Evolutionary conservation across 2,329 filamentous ascomycete species (phyloP).

Genomic region (Xylariales sp.): DNA sequence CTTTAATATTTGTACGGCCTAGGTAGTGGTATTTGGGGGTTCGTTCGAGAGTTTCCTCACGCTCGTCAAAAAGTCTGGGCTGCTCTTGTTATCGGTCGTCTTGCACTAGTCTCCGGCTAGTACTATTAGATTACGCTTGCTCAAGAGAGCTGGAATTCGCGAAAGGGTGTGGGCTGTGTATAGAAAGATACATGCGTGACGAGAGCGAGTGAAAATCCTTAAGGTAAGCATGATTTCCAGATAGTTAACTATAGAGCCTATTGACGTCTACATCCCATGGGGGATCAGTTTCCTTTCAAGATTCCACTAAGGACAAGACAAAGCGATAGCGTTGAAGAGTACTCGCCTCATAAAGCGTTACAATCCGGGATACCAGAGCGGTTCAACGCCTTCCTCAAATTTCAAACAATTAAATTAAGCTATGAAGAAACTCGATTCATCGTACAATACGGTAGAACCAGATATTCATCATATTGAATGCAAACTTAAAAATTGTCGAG

Average conservation of each 20-base stretch:
- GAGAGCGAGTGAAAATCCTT: background rate
- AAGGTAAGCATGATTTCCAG: no score
- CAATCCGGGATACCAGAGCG: no score
- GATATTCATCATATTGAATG: no score
- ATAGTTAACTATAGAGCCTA: background rate
- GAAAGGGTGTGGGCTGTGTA: background rate
- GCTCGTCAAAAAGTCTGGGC: conserved; percentile 39
- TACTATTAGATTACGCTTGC: conserved; percentile 40
- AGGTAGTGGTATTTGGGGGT: conserved; percentile 21
- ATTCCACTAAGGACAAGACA: background rate
- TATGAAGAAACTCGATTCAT: no score
- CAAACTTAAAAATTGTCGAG: no score
- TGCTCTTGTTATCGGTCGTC: conserved; percentile 38
- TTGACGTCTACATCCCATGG: background rate
- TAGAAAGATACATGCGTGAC: background rate
- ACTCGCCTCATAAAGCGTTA: background rate
- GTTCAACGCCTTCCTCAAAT: no score
- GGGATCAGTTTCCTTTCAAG: background rate
- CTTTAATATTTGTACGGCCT: conserved; percentile 36
- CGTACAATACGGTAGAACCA: no score
- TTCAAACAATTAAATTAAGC: no score
- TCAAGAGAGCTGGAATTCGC: conserved; percentile 35
- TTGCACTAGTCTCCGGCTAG: conserved; percentile 39
- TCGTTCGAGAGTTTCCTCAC: conserved; percentile 37
- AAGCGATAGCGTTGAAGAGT: background rate